Percentiles rank a stretch among this genome's conserved stretches.
Evolutionary conservation across 2,329 filamentous ascomycete species (phyloP).

Genomic region (Aspergillus tanneri): DNA sequence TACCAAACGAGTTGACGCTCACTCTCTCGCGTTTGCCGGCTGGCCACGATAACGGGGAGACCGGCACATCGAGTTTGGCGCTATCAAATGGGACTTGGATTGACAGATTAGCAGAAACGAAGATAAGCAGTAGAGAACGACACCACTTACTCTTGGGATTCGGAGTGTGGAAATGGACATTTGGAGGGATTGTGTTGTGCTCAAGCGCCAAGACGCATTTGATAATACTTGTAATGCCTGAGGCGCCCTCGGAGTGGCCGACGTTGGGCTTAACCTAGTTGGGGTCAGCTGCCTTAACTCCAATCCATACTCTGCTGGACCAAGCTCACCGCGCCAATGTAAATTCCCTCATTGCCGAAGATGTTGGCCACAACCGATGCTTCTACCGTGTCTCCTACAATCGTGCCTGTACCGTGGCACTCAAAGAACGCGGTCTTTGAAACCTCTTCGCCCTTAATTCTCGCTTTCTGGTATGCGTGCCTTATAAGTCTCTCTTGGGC

Average conservation of each 20-base stretch:
- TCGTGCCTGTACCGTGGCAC: constrained; percentile 22
- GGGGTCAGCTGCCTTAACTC: neutral
- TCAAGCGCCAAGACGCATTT: constrained; percentile 28
- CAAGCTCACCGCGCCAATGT: constrained; percentile 19
- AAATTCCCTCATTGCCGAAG: constrained; percentile 14
- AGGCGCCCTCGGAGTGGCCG: constrained; percentile 29
- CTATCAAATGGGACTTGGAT: constrained; percentile 18
- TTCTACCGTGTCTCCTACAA: constrained; percentile 20
- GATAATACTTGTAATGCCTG: constrained; percentile 28
- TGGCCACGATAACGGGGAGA: constrained; percentile 27
- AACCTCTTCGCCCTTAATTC: constrained; percentile 7
- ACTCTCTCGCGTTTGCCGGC: constrained; percentile 21
- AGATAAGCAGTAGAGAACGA: neutral
- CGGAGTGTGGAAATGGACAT: constrained; percentile 28
- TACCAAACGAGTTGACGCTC: constrained; percentile 37
- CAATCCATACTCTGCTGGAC: neutral
- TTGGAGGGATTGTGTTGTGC: constrained; percentile 25
- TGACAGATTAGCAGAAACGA: neutral
- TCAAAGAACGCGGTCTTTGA: constrained; percentile 18
- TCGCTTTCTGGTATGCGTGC: constrained; percentile 8
- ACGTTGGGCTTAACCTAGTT: constrained; percentile 29
- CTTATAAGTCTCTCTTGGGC: constrained; percentile 15
- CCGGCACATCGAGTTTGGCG: constrained; percentile 18
- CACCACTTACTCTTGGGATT: constrained; percentile 25
- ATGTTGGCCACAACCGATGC: constrained; percentile 16